Evolutionary conservation across 1,139 yeast species (phyloP), one percentile per base, ranked within the genome.

Genomic region (Wickerhamiella infanticola): DNA sequence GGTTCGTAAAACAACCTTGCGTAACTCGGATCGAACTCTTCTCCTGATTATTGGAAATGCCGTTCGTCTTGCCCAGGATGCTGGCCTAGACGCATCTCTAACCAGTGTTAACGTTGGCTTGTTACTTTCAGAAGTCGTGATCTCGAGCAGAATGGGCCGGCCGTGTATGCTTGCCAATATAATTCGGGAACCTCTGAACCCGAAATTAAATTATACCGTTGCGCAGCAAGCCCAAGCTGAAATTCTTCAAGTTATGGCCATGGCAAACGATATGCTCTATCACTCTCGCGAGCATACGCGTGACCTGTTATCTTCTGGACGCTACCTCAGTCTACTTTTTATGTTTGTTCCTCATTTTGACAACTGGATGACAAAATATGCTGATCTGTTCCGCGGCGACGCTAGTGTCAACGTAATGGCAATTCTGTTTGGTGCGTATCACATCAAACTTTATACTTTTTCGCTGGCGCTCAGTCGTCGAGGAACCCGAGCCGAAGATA

Each of bases 21-120:
- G 93, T 54, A 68, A 95, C 57, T 79, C 88, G 54, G 88, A 83
- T 59, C 71, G 95, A 42, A 81, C 85, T 90, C 81, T 94, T 0
- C 86, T 95, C 90, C 81, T 85, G 90, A 71, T 85, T 51, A 79
- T 84, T 47, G 96, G 96, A 3, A 77, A 83, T 2, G 88, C 94
- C 0, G 82, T 84, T 3, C 68, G 96, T 47, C 64, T 88, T 41
- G 94, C 95, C 3, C 94, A 85, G 59, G 93, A 85, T 61, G 75
- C 84, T 74, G 86, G 85, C 5, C 73, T 81, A 53, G 77, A 81
- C 70, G 85, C 82, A 46, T 73, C 77, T 18, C 76, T 82, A 52
- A 70, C 88, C 9, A 74, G 80, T 53, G 77, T 86, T 2, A 83
- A 81, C 56, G 67, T 85, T 48, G 95, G 95, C 0, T 77, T 94